Evolutionary conservation across 1,284 basidiomycete genomes (phyloP), one percentile per base, ranked within the genome.

Genomic region (Cryptococcus sp.): DNA sequence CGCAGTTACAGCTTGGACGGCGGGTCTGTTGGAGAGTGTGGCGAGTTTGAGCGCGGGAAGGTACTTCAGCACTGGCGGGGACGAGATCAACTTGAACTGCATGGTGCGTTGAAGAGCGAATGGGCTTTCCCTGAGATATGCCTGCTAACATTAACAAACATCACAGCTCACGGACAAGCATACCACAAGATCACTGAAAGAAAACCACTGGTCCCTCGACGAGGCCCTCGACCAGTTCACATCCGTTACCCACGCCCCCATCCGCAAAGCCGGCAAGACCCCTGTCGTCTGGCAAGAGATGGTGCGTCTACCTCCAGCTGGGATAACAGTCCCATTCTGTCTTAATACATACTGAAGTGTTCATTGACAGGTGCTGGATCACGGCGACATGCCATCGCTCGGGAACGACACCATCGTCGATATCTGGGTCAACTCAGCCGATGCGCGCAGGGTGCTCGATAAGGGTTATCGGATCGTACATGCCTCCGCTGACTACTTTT

Each of bases 51-150:
- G 56, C 3, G 36, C 37, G 18, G 56, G 85, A 16, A 79, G 72
- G 23, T 80, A 87, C 57, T 84, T 93, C 70, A 84, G 84, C 62
- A 87, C 88, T 0, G 91, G 91, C 1, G 90, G 90, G 0, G 91
- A 93, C 69, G 90, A 93, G 74, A 72, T 92, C 60, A 91, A 91
- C 68, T 68, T 72, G 9, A 79, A 80, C 43, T 91, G 88, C 75
- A 91, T 88, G 69, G 76, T 78, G 44, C 43, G 65, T 57, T 4
- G n/a, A n/a, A n/a, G n/a, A n/a, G n/a, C n/a, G n/a, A n/a, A n/a
- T n/a, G n/a, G n/a, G n/a, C n/a, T n/a, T n/a, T n/a, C n/a, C n/a
- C n/a, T n/a, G n/a, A n/a, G n/a, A n/a, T n/a, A n/a, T n/a, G n/a
- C n/a, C n/a, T n/a, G n/a, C n/a, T n/a, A n/a, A n/a, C n/a, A n/a